Evolutionary conservation across 2,329 filamentous ascomycete genomes (phyloP), one percentile per base, ranked within the genome.

Genomic region (Penicillium aurantiogriseum): DNA sequence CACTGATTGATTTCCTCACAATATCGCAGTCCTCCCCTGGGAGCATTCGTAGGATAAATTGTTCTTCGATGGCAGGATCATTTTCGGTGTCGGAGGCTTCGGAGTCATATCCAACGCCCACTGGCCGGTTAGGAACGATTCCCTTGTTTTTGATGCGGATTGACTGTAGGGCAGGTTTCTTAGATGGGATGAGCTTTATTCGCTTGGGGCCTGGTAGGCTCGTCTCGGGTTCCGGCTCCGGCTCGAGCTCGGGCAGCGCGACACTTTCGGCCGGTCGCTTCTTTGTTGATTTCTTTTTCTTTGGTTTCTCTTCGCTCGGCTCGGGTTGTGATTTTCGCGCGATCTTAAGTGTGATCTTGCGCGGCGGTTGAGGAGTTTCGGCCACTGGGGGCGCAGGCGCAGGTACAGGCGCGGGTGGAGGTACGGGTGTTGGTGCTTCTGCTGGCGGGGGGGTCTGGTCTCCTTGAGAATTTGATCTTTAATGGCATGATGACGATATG

Each of bases 51-150:
- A 99, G 75, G 9, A 99, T 82, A 64, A 97, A 91, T 63, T 95
- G 88, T 69, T 93, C 89, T 74, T 97, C 93, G 59, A 96, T 90
- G 1, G 89, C 83, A 0, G 94, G 94, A 69, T 99, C 94, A 10
- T 80, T 76, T 74, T 99, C 94, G 15, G 88, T 86, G 70, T 97
- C 94, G 54, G 92, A 94, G 13, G 92, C 91, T 74, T 97, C 94
- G 3, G 92, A 97, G 72, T 99, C 94, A 75, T 97, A 99, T 8
- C 93, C 94, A 55, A 96, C 91, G 51, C 94, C 94, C 1, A 85
- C 84, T 5, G 87, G 86, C 62, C 90, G 84, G 33, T 83, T 79
- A 7, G 90, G 88, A 1, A 85, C 81, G 61, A 86, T 83, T n/a
- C 88, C 88, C 65, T 87, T 85, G 48, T 85, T 80, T 67, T 86